Percentiles rank a stretch among this genome's conserved stretches.
These are phyloP conservation scores for Trypethelium eluteriae DNA, from an alignment of 495 filamentous ascomycete species.

Conservation along the genomic window DNA sequence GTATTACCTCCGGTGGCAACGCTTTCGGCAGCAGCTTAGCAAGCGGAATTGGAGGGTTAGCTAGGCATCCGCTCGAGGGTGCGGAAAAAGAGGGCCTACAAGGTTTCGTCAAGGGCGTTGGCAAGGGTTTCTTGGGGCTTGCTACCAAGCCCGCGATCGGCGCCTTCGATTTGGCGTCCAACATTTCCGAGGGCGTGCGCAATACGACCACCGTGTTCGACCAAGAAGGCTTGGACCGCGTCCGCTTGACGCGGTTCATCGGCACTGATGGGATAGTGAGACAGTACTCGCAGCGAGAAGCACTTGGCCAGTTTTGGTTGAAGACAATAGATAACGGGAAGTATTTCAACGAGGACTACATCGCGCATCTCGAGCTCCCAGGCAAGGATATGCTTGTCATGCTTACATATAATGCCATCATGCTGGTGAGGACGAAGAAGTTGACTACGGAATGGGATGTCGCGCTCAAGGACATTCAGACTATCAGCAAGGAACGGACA, in stretches of 20 bases:
- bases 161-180: slow-evolving; percentile 92
- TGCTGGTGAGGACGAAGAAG: slow-evolving; percentile 79
- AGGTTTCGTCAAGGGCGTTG: slow-evolving; percentile 95
- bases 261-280: slow-evolving; percentile 87
- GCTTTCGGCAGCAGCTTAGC: slow-evolving; percentile 88
- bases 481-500: slow-evolving; percentile 91
- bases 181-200: slow-evolving; percentile 90
- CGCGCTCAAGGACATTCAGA: slow-evolving; percentile 89
- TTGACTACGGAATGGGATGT: slow-evolving; percentile 92
- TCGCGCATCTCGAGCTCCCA: slow-evolving; percentile 88
- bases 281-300: slow-evolving; percentile 91
- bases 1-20: slow-evolving; percentile 90
- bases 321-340: slow-evolving; percentile 95
- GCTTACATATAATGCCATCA: slow-evolving; percentile 85
- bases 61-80: slow-evolving; percentile 86
- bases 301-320: slow-evolving; percentile 95
- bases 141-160: slow-evolving; percentile 96
- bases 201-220: slow-evolving; percentile 99
- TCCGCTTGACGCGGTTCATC: slow-evolving; percentile 84
- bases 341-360: slow-evolving; percentile 95
- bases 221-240: slow-evolving; percentile 83
- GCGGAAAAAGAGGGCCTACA: slow-evolving; percentile 90
- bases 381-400: slow-evolving; percentile 72
- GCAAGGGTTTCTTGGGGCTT: slow-evolving; percentile 84
- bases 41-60: slow-evolving; percentile 85